Evolutionary conservation across 1,284 basidiomycete species (phyloP), one percentile per base, ranked within the genome.

Genomic region (Ustilago lituana): DNA sequence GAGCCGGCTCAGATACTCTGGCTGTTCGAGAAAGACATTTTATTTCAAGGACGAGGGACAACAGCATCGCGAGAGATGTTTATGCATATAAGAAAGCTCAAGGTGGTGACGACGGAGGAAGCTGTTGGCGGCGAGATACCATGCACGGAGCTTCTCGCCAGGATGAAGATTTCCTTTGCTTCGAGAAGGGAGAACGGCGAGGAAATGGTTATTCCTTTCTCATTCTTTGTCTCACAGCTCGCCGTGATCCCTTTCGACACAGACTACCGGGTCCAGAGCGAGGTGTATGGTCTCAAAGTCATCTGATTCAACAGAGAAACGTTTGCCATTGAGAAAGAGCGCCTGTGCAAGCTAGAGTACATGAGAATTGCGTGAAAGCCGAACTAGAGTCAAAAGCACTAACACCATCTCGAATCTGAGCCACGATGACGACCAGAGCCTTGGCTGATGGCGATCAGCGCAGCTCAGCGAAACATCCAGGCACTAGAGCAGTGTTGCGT

Each of bases 81-180:
- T 17, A 38, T 38, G 37, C 37, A 38, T 17, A 12, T 38, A 11
- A 11, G 37, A 20, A 38, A 20, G 37, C 37, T 38, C 37, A 38
- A 38, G 17, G 37, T 38, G 19, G 15, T 38, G 37, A 20, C 17
- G 37, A 38, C 17, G 37, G 37, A 17, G 19, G 37, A 38, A 20
- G 19, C 37, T 11, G 23, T 38, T n/a, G 37, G 37, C 12, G 17
- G 37, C 5, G 37, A 38, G 19, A 22, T 38, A 9, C 37, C 19
- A n/a, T 38, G 37, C 37, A 6, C 10, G 4, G 17, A 38, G 8
- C 37, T 38, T 19, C 37, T 38, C 12, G 37, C 37, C 8, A 38
- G 37, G 37, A 38, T 38, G 37, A 38, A 38, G 37, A 38, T 38
- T 19, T 38, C 17, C 10, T 38, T 38, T 12, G 37, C 37, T 20